Base-by-base conservation (phyloP, 192 early-diverging fungal genomes). In the Mortierella hygrophila region DNA sequence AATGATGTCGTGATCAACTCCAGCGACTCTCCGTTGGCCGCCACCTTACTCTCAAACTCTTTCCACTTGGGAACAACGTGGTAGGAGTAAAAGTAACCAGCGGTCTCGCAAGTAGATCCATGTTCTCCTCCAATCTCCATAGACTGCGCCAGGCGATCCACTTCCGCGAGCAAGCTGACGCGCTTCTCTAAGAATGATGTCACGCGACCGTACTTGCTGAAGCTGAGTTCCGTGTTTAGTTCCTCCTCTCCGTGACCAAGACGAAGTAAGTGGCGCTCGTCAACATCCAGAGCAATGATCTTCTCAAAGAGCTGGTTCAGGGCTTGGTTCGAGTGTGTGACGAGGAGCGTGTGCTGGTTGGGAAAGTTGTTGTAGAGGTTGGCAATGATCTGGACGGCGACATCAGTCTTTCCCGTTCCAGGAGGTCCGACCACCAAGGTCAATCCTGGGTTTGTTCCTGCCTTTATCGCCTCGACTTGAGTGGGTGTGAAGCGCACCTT, bases 321-420 rank as follows among this genome's bases (percentile, higher is more conserved):
- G n/a, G 98, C 98, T 88, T 99, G 98, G 88, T 99, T 99, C 57
- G 96, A 98, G 82, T 98, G 97, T 5, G 99, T 98, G 18, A 99
- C 91, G 6, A 99, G 88, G 32, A 99, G 92, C 21, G 95, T 99
- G 68, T 97, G 98, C 81, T 99, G 94, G 20, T 93, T 89, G 1
- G 97, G 97, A 89, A 93, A 90, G 75, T 96, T 96, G 90, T 98
- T 97, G 85, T 99, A 99, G 52, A 99, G 88, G 78, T 98, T 99
- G 85, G 96, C 91, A 77, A 99, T 96, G 35, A 98, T 97, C 88
- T 99, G 98, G 16, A 98, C 99, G 1, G 99, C 98, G 6, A 98
- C 95, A 85, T 99, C 97, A 1, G 98, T 99, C 87, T 99, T 99
- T 68, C 99, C 99, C 10, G 99, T 98, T 63, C 99, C 99, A 16